These are phyloP conservation scores for Marasmius fiardii DNA, from an alignment of 1,284 basidiomycete genomes.

Conservation along the genomic window DNA sequence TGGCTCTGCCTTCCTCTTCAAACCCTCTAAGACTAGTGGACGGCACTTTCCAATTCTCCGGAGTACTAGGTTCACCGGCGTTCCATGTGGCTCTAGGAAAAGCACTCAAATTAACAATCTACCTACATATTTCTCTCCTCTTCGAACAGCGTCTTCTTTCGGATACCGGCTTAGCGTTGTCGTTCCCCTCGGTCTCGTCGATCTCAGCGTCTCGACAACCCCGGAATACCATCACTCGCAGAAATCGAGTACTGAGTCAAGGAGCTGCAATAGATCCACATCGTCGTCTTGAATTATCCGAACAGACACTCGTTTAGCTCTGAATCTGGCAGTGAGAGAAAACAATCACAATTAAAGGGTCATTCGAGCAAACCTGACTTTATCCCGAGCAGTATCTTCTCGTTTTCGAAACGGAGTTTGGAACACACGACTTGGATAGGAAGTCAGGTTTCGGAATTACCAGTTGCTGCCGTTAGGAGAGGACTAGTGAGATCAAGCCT, in stretches of 20 bases:
- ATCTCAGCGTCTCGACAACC: slow-evolving; percentile 17
- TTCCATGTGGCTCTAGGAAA: slow-evolving; percentile 43
- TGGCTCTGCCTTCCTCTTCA: slow-evolving; percentile 15
- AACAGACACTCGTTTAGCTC: neutral
- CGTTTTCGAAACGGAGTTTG: slow-evolving; percentile 22
- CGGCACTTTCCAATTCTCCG: slow-evolving; percentile 55
- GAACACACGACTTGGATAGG: neutral
- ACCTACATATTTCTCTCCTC: slow-evolving; percentile 52
- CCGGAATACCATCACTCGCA: neutral
- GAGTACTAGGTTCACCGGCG: slow-evolving; percentile 31
- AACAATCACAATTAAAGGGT: slow-evolving; percentile 15
- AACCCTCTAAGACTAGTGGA: slow-evolving; percentile 41
- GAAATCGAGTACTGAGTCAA: neutral
- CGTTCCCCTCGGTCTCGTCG: slow-evolving; percentile 36
- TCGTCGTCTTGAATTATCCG: neutral
- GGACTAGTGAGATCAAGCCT: too few relatives aligned
- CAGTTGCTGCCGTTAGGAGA: slow-evolving; percentile 22
- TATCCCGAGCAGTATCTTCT: slow-evolving; percentile 23
- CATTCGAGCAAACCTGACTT: neutral
- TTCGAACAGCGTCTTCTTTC: slow-evolving; percentile 60
- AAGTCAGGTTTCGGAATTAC: neutral
- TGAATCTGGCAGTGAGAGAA: neutral
- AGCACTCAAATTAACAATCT: slow-evolving; percentile 49
- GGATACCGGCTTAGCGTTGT: slow-evolving; percentile 45
- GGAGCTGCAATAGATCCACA: neutral